phyloP scores from a whole-genome alignment of 78 protist species.

The Bigelowiella natans region DNA sequence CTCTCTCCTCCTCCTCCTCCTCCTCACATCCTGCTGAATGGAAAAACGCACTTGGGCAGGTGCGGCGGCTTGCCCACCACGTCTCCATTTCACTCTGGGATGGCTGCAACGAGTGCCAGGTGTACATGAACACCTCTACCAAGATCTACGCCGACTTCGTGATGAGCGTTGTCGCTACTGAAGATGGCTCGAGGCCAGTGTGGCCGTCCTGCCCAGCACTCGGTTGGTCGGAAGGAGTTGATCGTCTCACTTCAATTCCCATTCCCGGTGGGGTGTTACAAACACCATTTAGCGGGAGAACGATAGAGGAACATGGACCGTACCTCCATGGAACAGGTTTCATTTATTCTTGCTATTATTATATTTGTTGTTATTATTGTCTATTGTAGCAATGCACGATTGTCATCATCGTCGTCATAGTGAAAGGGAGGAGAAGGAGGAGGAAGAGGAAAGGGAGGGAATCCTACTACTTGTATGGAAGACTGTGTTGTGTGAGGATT shows the following conservation, averaged over 20 bases:
- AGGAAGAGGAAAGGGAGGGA: too few relatives aligned
- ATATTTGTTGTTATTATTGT: too few relatives aligned
- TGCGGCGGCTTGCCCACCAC: conserved; percentile 26
- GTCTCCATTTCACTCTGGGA: conserved; percentile 20
- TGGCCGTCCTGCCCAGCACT: conserved; percentile 40
- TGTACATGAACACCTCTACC: background rate
- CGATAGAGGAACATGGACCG: conserved; percentile 40
- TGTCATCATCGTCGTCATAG: too few relatives aligned
- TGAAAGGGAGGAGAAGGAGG: too few relatives aligned
- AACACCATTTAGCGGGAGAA: background rate
- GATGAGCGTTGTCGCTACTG: conserved; percentile 19
- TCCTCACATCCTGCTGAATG: background rate
- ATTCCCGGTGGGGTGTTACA: background rate
- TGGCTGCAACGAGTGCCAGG: conserved; percentile 49
- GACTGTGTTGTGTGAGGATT: too few relatives aligned
- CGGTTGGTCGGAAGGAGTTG: conserved; percentile 40
- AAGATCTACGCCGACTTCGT: conserved; percentile 25
- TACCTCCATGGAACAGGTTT: conserved; percentile 25
- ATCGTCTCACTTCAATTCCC: conserved; percentile 18
- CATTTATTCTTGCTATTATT: too few relatives aligned
- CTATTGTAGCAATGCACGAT: too few relatives aligned
- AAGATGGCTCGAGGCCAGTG: conserved; percentile 24
- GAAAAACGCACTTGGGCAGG: background rate
- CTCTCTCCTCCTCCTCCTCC: background rate
- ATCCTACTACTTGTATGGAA: too few relatives aligned